Conservation (phyloP, 192 early-diverging fungal genomes). For the Lobosporangium transversale region DNA sequence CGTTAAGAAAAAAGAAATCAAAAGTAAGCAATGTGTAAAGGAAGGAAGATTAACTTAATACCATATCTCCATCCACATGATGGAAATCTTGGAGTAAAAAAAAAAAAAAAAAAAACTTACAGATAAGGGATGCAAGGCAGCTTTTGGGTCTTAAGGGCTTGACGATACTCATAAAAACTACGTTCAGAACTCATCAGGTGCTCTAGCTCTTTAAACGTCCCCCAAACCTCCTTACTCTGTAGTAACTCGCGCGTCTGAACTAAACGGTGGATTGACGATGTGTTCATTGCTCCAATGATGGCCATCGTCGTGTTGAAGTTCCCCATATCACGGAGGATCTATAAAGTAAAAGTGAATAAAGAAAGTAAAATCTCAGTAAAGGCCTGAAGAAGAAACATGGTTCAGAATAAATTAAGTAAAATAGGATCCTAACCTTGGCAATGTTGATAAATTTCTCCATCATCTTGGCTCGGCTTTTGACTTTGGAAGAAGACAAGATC, state of each 20-base stretch:
- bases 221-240: constrained; percentile 58
- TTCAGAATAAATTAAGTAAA: not conserved
- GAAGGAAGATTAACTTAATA: not conserved
- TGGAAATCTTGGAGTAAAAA: not conserved
- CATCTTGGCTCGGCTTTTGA: constrained; percentile 68
- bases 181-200: constrained; percentile 73
- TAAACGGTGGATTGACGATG: constrained; percentile 68
- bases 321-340: constrained; percentile 69
- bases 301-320: constrained; percentile 87
- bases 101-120: constrained; percentile 54
- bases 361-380: not conserved
- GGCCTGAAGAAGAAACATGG: not conserved
- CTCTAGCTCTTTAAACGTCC: constrained; percentile 68
- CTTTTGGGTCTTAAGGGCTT: constrained; percentile 65
- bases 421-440: constrained; percentile 60
- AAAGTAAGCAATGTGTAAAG: not conserved
- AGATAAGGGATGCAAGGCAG: constrained; percentile 79
- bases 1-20: not conserved
- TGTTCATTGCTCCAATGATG: constrained; percentile 75
- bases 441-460: constrained; percentile 77
- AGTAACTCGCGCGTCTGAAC: constrained; percentile 68
- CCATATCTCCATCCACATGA: not conserved
- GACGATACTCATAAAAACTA: constrained; percentile 72
- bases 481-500: constrained; percentile 69
- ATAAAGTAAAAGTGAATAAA: not conserved